phyloP scores from a whole-genome alignment of 2,329 filamentous ascomycete species.

The Clathrospora elynae region DNA sequence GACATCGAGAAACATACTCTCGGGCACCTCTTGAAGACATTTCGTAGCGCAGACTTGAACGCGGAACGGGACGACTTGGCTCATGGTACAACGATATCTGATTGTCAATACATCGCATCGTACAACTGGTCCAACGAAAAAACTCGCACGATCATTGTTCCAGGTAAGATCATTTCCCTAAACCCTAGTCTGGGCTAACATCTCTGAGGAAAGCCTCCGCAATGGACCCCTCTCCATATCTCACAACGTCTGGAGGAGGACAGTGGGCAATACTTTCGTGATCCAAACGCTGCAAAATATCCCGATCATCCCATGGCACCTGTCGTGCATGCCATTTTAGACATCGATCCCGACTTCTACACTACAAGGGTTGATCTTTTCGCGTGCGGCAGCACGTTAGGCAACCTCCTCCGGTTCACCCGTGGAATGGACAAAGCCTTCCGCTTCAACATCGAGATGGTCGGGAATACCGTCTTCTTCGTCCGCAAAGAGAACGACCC shows the following conservation, averaged over 20 bases:
- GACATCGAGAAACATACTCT: slow-evolving; percentile 39
- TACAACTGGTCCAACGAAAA: slow-evolving; percentile 57
- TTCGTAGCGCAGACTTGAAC: slow-evolving; percentile 22
- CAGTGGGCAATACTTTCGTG: slow-evolving; percentile 58
- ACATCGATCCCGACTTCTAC: slow-evolving; percentile 45
- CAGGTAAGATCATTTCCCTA: slow-evolving; percentile 25
- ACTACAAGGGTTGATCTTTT: slow-evolving; percentile 58
- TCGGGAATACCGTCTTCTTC: slow-evolving; percentile 66
- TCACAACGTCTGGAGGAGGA: slow-evolving; percentile 52
- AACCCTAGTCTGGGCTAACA: slow-evolving; percentile 6
- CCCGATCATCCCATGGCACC: slow-evolving; percentile 59
- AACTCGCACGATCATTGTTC: slow-evolving; percentile 46
- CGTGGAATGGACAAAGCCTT: slow-evolving; percentile 56
- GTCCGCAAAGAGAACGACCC: slow-evolving; percentile 66
- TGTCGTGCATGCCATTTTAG: slow-evolving; percentile 52
- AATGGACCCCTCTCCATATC: slow-evolving; percentile 54
- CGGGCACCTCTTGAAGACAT: slow-evolving; percentile 32
- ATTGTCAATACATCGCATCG: slow-evolving; percentile 54
- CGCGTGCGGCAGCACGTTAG: slow-evolving; percentile 65
- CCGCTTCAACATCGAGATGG: slow-evolving; percentile 62
- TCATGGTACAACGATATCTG: slow-evolving; percentile 40
- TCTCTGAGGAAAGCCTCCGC: slow-evolving; percentile 55
- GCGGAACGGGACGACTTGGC: not conserved
- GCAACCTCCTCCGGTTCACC: slow-evolving; percentile 65
- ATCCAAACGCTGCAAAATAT: slow-evolving; percentile 59